Conservation (phyloP, 2,329 filamentous ascomycete genomes). For the Macroventuria anomochaeta region DNA sequence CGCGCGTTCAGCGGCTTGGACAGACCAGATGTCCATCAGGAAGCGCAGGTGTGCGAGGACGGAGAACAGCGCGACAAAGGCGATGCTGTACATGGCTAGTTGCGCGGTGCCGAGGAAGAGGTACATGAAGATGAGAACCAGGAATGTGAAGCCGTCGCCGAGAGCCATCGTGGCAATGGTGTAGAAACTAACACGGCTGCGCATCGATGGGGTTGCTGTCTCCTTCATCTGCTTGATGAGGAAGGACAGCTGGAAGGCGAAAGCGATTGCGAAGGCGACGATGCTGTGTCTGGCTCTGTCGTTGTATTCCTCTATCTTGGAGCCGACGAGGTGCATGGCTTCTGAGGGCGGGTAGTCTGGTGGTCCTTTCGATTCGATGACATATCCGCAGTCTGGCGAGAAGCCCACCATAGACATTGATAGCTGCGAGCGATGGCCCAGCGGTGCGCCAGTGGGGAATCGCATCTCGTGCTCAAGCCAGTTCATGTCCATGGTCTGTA, state of each 20-base stretch:
- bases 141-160: constrained; percentile 65
- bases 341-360: constrained; percentile 61
- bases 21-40: constrained; percentile 70
- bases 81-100: constrained; percentile 61
- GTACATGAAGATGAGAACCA: constrained; percentile 61
- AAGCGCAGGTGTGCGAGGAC: constrained; percentile 70
- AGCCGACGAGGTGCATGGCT: constrained; percentile 60
- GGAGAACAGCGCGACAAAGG: constrained; percentile 66
- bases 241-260: constrained; percentile 62
- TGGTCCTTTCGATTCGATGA: constrained; percentile 66
- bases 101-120: constrained; percentile 61
- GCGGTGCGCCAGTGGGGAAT: constrained; percentile 63
- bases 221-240: constrained; percentile 69
- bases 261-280: constrained; percentile 58
- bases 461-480: constrained; percentile 66
- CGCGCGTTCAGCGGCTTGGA: constrained; percentile 61
- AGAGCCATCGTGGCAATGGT: constrained; percentile 67
- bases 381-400: constrained; percentile 71
- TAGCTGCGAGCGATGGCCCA: constrained; percentile 59
- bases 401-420: constrained; percentile 67
- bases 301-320: constrained; percentile 64
- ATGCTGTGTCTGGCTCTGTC: constrained; percentile 60
- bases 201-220: constrained; percentile 68
- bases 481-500: constrained; percentile 49
- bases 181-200: constrained; percentile 69